Evolutionary conservation across 768 basidiomycete species (phyloP).

Genomic region (Boletus barrowsii): DNA sequence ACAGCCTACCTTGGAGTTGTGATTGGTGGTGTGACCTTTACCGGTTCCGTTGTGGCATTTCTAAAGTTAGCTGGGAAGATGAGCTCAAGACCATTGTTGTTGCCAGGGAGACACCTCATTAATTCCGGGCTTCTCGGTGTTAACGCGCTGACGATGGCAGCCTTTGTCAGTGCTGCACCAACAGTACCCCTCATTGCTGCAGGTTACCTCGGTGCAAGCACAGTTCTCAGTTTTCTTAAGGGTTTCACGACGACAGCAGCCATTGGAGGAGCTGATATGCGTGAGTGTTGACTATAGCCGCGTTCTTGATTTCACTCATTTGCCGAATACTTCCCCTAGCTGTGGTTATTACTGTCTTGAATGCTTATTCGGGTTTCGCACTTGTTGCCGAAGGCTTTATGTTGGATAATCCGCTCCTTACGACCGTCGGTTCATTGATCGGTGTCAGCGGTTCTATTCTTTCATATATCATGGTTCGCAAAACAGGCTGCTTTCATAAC

Average conservation of each 20-base stretch:
- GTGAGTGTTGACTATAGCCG: constrained; percentile 41
- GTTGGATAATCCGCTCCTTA: constrained; percentile 82
- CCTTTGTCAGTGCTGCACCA: constrained; percentile 69
- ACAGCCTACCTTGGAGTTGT: constrained; percentile 85
- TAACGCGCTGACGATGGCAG: constrained; percentile 72
- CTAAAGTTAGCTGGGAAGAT: constrained; percentile 82
- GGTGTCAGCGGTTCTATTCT: constrained; percentile 90
- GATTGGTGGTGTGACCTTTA: constrained; percentile 88
- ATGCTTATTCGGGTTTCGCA: constrained; percentile 89
- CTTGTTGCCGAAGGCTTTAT: constrained; percentile 92
- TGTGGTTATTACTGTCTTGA: constrained; percentile 86
- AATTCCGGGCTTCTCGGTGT: constrained; percentile 69
- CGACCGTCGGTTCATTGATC: constrained; percentile 81
- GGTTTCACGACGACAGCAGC: constrained; percentile 87
- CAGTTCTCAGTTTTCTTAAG: constrained; percentile 77
- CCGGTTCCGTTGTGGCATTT: constrained; percentile 87
- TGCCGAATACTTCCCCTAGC: constrained; percentile 41
- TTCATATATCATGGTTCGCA: constrained; percentile 84
- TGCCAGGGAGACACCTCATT: constrained; percentile 77
- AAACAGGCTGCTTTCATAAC: not conserved
- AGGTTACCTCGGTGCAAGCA: constrained; percentile 69
- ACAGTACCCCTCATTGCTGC: constrained; percentile 73
- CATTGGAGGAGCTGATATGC: constrained; percentile 94
- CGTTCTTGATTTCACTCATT: constrained; percentile 2
- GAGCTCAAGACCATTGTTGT: constrained; percentile 65